A percentile compares a stretch with the other conserved stretches of the same genome.
These are phyloP conservation scores for Saturnispora zaruensis DNA, from an alignment of 805 yeast species.

Conservation along the genomic window DNA sequence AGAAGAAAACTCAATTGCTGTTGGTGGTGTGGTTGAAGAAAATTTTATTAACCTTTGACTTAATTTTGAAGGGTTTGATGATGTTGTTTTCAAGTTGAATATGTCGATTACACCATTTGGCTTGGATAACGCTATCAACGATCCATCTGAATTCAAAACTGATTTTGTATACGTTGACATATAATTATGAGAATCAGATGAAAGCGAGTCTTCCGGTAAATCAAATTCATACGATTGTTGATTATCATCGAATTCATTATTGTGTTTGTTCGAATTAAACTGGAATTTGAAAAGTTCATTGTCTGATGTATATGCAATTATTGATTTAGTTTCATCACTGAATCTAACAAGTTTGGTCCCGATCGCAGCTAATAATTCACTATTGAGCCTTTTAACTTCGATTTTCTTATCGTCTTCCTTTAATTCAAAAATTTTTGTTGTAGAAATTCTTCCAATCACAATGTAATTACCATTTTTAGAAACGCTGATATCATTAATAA, in stretches of 20 bases:
- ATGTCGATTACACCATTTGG: constrained; percentile 60
- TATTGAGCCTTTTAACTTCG: constrained; percentile 47
- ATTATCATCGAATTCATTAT: constrained; percentile 34
- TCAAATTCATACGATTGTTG: constrained; percentile 27
- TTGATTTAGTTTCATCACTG: constrained; percentile 31
- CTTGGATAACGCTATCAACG: constrained; percentile 48
- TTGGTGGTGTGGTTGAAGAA: constrained; percentile 40
- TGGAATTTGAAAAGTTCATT: constrained; percentile 39
- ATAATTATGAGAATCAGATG: constrained; percentile 22
- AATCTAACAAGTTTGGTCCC: constrained; percentile 55
- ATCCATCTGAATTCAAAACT: constrained; percentile 37
- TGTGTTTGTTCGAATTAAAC: constrained; percentile 30
- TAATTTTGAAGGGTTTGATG: constrained; percentile 15
- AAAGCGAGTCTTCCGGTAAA: constrained; percentile 16
- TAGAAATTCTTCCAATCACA: constrained; percentile 61
- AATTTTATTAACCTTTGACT: constrained; percentile 44
- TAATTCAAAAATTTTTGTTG: constrained; percentile 62
- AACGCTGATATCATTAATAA: constrained; percentile 59
- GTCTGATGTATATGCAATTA: constrained; percentile 47
- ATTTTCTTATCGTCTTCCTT: constrained; percentile 33
- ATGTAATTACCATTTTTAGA: constrained; percentile 58
- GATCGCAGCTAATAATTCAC: constrained; percentile 28
- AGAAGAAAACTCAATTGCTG: constrained; percentile 50
- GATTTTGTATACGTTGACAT: constrained; percentile 44
- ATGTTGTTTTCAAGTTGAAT: constrained; percentile 25